Conservation (phyloP, 2,329 filamentous ascomycete species). For the Alternaria panax region DNA sequence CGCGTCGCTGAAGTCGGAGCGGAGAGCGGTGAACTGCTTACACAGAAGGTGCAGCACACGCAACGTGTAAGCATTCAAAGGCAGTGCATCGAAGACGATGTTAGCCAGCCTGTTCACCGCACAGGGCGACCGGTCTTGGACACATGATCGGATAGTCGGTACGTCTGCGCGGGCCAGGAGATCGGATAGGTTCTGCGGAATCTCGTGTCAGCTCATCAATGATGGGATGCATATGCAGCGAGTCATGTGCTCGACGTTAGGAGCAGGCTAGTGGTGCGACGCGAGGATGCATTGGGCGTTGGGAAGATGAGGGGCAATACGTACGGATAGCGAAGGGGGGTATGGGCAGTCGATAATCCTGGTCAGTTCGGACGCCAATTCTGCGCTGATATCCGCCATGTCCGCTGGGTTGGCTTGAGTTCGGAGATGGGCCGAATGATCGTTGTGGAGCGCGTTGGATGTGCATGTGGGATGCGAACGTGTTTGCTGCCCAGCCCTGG, state of each 20-base stretch:
- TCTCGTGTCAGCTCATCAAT: constrained; percentile 33
- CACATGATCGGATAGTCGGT: constrained; percentile 55
- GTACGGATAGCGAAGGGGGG: constrained; percentile 59
- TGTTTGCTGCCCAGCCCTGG: too few relatives aligned
- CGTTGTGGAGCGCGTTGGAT: constrained; percentile 18
- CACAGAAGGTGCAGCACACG: constrained; percentile 59
- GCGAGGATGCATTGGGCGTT: constrained; percentile 13
- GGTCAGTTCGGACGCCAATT: constrained; percentile 54
- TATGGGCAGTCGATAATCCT: constrained; percentile 59
- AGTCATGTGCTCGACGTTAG: constrained; percentile 29
- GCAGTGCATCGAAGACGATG: constrained; percentile 58
- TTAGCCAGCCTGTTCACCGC: constrained; percentile 54
- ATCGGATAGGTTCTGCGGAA: constrained; percentile 45
- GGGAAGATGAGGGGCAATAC: constrained; percentile 26
- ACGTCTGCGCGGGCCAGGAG: constrained; percentile 45
- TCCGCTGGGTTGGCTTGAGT: constrained; percentile 8
- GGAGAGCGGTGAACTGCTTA: constrained; percentile 34
- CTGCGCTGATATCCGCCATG: constrained; percentile 28
- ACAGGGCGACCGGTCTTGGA: constrained; percentile 56
- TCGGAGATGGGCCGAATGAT: constrained; percentile 11
- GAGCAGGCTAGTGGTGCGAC: constrained; percentile 17
- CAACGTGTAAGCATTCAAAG: constrained; percentile 60
- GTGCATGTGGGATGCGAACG: constrained; percentile 5
- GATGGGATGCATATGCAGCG: constrained; percentile 21
- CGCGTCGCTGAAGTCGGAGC: neutral